Conservation (phyloP, 805 yeast genomes). For the Nematodospora valgi region DNA sequence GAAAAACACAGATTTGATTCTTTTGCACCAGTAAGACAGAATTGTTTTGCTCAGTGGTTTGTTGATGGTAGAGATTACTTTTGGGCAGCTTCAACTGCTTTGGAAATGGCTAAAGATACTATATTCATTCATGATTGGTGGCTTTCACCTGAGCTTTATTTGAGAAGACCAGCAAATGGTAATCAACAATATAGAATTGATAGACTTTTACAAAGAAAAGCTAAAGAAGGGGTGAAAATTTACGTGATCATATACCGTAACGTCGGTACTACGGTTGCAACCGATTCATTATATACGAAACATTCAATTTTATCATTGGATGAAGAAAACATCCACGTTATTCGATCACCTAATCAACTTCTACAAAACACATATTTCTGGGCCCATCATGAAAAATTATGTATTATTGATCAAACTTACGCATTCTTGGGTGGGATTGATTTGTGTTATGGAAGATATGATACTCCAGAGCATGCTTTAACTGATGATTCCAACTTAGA, state of each 20-base stretch:
- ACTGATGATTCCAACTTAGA: slow-evolving; percentile 61
- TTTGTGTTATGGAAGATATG: slow-evolving; percentile 92
- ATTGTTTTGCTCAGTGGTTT: slow-evolving; percentile 92
- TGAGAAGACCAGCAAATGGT: slow-evolving; percentile 92
- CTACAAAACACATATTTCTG: slow-evolving; percentile 91
- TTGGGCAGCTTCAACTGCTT: slow-evolving; percentile 93
- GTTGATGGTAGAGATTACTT: slow-evolving; percentile 95
- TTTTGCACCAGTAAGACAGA: slow-evolving; percentile 86
- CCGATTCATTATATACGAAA: slow-evolving; percentile 92
- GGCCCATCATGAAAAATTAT: slow-evolving; percentile 98
- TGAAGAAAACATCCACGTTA: slow-evolving; percentile 75
- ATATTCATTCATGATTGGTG: slow-evolving; percentile 98
- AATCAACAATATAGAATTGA: slow-evolving; percentile 93
- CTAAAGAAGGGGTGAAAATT: slow-evolving; percentile 91
- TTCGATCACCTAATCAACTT: slow-evolving; percentile 94
- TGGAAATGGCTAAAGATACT: slow-evolving; percentile 90
- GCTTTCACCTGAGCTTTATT: slow-evolving; percentile 90
- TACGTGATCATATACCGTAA: slow-evolving; percentile 90
- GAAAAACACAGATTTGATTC: slow-evolving; percentile 66
- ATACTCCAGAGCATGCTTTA: slow-evolving; percentile 92
- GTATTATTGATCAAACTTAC: slow-evolving; percentile 80
- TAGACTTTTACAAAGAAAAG: slow-evolving; percentile 80
- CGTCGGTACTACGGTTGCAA: slow-evolving; percentile 88
- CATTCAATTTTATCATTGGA: slow-evolving; percentile 86
- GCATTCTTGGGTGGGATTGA: slow-evolving; percentile 96